These are phyloP conservation scores for Phaeotremella skinneri DNA, from an alignment of 768 basidiomycete genomes.

Conservation along the genomic window DNA sequence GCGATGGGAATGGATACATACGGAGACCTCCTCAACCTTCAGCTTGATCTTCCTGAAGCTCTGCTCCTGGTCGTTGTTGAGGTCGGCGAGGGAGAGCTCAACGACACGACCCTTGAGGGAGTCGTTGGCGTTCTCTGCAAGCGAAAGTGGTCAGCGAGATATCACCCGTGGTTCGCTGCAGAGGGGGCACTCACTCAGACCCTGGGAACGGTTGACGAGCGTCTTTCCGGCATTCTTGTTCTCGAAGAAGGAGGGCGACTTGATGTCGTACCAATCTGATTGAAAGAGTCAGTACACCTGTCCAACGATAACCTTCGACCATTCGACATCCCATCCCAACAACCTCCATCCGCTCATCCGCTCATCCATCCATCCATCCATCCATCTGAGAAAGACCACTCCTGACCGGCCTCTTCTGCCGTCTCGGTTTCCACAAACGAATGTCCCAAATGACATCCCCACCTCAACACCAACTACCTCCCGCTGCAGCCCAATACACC, in stretches of 20 bases:
- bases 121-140: slow-evolving; percentile 93
- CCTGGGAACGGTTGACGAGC: slow-evolving; percentile 94
- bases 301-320: not conserved
- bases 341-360: not conserved
- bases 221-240: slow-evolving; percentile 97
- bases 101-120: slow-evolving; percentile 94
- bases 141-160: slow-evolving; percentile 14
- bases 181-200: slow-evolving; percentile 72
- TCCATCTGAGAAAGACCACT: not conserved
- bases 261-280: slow-evolving; percentile 98
- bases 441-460: no score
- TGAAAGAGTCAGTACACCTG: not conserved
- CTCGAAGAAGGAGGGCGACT: slow-evolving; percentile 97
- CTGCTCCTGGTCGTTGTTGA: slow-evolving; percentile 99
- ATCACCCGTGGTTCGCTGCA: not conserved
- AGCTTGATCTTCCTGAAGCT: slow-evolving; percentile 99
- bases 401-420: no score
- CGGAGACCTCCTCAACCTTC: slow-evolving; percentile 68
- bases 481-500: not conserved
- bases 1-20: slow-evolving; percentile 17
- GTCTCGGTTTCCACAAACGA: no score
- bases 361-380: not conserved
- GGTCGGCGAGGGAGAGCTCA: slow-evolving; percentile 92
- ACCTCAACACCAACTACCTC: not conserved
- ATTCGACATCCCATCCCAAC: not conserved